A percentile compares a stretch with the other conserved stretches of the same genome.
Conservation (phyloP, 2,329 filamentous ascomycete species). For the Arthrobotrys entomopaga region DNA sequence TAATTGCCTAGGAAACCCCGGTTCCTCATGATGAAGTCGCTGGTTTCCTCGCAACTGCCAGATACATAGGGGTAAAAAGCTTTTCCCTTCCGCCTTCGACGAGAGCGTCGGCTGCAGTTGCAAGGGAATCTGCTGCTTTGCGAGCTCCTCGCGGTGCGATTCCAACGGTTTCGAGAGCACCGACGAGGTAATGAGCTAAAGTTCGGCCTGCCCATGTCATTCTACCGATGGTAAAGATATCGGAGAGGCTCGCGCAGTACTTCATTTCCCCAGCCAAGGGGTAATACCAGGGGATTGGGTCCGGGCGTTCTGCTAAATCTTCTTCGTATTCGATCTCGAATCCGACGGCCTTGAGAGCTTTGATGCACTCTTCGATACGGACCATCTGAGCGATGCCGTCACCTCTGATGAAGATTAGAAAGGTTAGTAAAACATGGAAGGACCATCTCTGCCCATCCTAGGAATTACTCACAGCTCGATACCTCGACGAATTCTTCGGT, state of each 20-base stretch:
- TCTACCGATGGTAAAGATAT: conserved; percentile 82
- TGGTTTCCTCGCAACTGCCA: conserved; percentile 94
- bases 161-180: conserved; percentile 76
- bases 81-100: conserved; percentile 84
- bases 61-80: conserved; percentile 98
- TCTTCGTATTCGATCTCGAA: conserved; percentile 86
- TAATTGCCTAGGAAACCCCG: neutral
- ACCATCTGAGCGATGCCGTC: conserved; percentile 99
- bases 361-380: conserved; percentile 79
- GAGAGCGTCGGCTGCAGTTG: conserved; percentile 81
- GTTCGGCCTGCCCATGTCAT: conserved; percentile 88
- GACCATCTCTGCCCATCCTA: no score
- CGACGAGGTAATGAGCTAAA: conserved; percentile 79
- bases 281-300: conserved; percentile 91
- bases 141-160: conserved; percentile 84
- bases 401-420: conserved; percentile 64
- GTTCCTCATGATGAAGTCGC: conserved; percentile 26
- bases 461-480: conserved; percentile 75
- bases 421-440: conserved; percentile 10
- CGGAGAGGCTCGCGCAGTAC: conserved; percentile 81
- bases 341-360: conserved; percentile 85
- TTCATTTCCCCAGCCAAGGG: conserved; percentile 84
- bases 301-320: conserved; percentile 81
- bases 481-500: conserved; percentile 88
- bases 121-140: conserved; percentile 93